Conservation (phyloP, 192 early-diverging fungal species). For the Funneliformis geosporum region DNA sequence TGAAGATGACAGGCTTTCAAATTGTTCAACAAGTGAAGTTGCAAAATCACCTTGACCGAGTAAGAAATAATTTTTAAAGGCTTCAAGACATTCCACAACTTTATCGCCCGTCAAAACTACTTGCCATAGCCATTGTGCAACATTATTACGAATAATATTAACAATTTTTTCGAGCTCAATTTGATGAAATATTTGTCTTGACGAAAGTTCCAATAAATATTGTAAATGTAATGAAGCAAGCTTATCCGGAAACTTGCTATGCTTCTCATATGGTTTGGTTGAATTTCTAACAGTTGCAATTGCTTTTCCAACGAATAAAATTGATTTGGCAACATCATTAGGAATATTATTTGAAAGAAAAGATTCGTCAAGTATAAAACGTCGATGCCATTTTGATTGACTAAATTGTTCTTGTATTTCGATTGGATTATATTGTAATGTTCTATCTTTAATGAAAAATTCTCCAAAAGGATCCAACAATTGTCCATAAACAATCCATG, state of each 20-base stretch:
- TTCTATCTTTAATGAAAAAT: slow-evolving; percentile 60
- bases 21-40: slow-evolving; percentile 56
- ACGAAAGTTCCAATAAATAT: slow-evolving; percentile 31
- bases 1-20: slow-evolving; percentile 42
- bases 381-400: slow-evolving; percentile 47
- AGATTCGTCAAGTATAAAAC: slow-evolving; percentile 47
- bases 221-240: slow-evolving; percentile 26
- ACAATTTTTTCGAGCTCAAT: slow-evolving; percentile 48
- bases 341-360: slow-evolving; percentile 59
- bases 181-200: slow-evolving; percentile 40
- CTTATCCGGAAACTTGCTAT: slow-evolving; percentile 32
- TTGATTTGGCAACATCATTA: slow-evolving; percentile 49
- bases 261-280: slow-evolving; percentile 30
- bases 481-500: slow-evolving; percentile 70
- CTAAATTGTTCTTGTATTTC: slow-evolving; percentile 23
- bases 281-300: slow-evolving; percentile 54
- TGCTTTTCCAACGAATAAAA: slow-evolving; percentile 72
- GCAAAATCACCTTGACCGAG: slow-evolving; percentile 66
- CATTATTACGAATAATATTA: slow-evolving; percentile 51
- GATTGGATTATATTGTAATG: background rate
- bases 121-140: slow-evolving; percentile 63
- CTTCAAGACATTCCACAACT: slow-evolving; percentile 56
- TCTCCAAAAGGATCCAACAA: slow-evolving; percentile 60
- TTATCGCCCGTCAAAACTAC: slow-evolving; percentile 67
- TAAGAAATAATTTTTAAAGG: slow-evolving; percentile 62